Evolutionary conservation across 768 basidiomycete genomes (phyloP), one percentile per base, ranked within the genome.

Genomic region (Trametes meyenii): DNA sequence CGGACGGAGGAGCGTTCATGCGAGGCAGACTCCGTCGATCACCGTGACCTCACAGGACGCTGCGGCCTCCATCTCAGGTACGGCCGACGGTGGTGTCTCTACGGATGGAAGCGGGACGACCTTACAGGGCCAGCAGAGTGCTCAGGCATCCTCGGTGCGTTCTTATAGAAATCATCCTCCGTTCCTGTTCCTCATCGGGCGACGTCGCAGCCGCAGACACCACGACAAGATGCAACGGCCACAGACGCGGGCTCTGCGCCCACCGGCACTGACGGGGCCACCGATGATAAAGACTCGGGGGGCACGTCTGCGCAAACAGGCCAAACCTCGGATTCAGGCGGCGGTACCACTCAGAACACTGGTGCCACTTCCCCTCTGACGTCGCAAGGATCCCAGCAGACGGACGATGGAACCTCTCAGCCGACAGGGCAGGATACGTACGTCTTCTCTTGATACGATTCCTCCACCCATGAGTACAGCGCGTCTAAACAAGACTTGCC

Each of bases 11-110:
- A 33, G 29, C 29, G 8, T 33, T 33, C 29, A 33, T 33, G 29
- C 29, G 29, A 58, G 62, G 50, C 62, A 63, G 48, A 49, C 62
- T 38, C 61, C 45, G 16, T 33, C 29, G 29, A 33, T 33, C 29
- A 40, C 61, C 19, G 42, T 54, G 51, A 50, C 24, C 29, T 39
- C 57, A 38, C 52, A 38, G 24, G 51, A 51, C 49, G 58, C 56
- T 13, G 29, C 54, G 49, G 13, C 40, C 21, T 12, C 38, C 48
- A 40, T 29, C 42, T 36, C 55, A 45, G 51, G 24, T 26, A 42
- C 43, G 19, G 11, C 48, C 14, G 36, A 36, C 13, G 51, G 40
- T 33, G 8, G 45, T 23, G 36, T 38, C 21, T 55, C 60, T 35
- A 36, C 50, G 11, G 14, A 35, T 19, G 38, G 45, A 7, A 16